phyloP scores from a whole-genome alignment of 2,329 filamentous ascomycete genomes.

The Xylaria sp. region DNA sequence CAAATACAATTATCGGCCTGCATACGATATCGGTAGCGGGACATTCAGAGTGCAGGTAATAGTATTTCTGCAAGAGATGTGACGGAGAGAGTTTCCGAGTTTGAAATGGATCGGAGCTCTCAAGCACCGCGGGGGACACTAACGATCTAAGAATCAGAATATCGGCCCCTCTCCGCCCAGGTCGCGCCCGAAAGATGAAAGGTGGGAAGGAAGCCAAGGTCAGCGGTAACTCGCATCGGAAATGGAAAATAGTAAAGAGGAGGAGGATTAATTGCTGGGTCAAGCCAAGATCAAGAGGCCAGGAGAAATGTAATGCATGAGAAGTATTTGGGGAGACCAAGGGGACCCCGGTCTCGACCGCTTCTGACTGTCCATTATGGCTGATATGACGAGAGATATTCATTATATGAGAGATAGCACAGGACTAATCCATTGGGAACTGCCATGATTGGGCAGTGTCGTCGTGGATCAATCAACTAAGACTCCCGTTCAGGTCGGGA shows the following conservation, averaged over 20 bases:
- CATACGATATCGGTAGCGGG: conserved; percentile 36
- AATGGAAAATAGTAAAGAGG: conserved; percentile 36
- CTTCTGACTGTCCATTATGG: conserved; percentile 33
- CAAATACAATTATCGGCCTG: conserved; percentile 32
- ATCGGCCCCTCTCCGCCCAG: conserved; percentile 23
- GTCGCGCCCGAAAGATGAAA: conserved; percentile 26
- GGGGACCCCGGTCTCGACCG: conserved; percentile 35
- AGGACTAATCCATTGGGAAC: conserved; percentile 29
- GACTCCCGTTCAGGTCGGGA: conserved; percentile 35
- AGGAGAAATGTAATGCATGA: conserved; percentile 35
- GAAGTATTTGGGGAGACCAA: conserved; percentile 26
- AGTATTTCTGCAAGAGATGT: conserved; percentile 3
- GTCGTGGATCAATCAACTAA: conserved; percentile 39
- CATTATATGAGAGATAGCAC: conserved; percentile 31
- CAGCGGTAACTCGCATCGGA: conserved; percentile 36
- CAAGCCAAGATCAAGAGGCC: conserved; percentile 28
- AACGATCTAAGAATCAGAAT: conserved; percentile 26
- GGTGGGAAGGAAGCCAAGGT: conserved; percentile 28
- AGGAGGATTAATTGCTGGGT: conserved; percentile 25
- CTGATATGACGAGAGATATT: conserved; percentile 35
- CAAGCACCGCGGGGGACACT: conserved; percentile 23
- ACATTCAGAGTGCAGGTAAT: conserved; percentile 3
- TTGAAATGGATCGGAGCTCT: conserved; percentile 4
- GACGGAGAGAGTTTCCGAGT: conserved; percentile 5
- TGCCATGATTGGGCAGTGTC: conserved; percentile 38